A percentile compares a stretch with the other conserved stretches of the same genome.
These are phyloP conservation scores for Quercus mongolica DNA, from an alignment of 306 rosid genomes.

Conservation along the genomic window DNA sequence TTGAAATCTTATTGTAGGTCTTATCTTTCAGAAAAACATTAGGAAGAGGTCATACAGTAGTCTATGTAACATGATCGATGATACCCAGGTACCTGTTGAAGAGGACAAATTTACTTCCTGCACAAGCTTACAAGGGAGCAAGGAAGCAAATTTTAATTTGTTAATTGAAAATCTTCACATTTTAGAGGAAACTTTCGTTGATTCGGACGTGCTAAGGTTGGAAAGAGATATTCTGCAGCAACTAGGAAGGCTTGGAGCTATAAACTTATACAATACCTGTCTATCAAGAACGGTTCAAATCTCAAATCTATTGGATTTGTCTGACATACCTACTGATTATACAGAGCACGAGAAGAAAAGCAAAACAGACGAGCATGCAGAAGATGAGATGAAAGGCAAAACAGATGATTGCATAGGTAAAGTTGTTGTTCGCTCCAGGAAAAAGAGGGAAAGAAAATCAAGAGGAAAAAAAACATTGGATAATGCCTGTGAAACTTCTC, in stretches of 20 bases:
- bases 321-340: slow-evolving; percentile 17
- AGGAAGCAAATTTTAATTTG: slow-evolving; percentile 46
- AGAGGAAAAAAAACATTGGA: slow-evolving; percentile 36
- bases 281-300: slow-evolving; percentile 49
- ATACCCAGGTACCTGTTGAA: slow-evolving; percentile 28
- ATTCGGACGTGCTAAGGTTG: slow-evolving; percentile 54
- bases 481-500: slow-evolving; percentile 16
- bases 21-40: slow-evolving; percentile 38
- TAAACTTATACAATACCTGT: slow-evolving; percentile 53
- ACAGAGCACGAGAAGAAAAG: slow-evolving; percentile 27
- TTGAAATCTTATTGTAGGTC: slow-evolving; percentile 17
- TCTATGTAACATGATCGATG: slow-evolving; percentile 25
- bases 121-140: slow-evolving; percentile 28
- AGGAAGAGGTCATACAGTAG: slow-evolving; percentile 34
- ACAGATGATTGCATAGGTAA: slow-evolving; percentile 18
- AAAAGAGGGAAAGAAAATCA: slow-evolving; percentile 45
- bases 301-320: slow-evolving; percentile 28
- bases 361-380: slow-evolving; percentile 17
- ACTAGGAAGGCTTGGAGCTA: slow-evolving; percentile 75
- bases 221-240: slow-evolving; percentile 58
- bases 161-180: slow-evolving; percentile 69
- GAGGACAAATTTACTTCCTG: slow-evolving; percentile 20
- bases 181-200: slow-evolving; percentile 71
- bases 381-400: slow-evolving; percentile 26
- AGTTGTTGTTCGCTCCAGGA: slow-evolving; percentile 49